Evolutionary conservation across 768 basidiomycete genomes (phyloP).

Genomic region (Kondoa subrosea): DNA sequence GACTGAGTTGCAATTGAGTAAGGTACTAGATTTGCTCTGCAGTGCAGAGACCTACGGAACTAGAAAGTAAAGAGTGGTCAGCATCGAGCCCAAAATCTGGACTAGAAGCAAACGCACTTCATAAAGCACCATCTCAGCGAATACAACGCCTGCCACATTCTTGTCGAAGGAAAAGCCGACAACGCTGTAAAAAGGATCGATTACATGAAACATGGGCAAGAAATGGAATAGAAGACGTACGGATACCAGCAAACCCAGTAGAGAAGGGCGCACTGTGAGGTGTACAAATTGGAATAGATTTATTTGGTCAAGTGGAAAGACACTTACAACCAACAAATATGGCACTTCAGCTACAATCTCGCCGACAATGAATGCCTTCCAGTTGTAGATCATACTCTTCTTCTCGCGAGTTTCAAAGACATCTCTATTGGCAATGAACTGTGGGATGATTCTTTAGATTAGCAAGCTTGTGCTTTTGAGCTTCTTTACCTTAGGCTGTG

Average conservation of each 20-base stretch:
- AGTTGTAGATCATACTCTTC: slow-evolving; percentile 49
- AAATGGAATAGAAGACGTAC: too few species aligned
- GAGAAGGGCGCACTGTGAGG: slow-evolving; percentile 39
- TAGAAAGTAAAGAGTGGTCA: too few species aligned
- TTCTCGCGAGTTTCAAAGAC: slow-evolving; percentile 54
- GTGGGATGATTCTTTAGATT: slow-evolving; percentile 38
- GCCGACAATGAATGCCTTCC: slow-evolving; percentile 33
- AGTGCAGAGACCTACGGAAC: too few species aligned
- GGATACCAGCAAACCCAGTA: slow-evolving; percentile 46
- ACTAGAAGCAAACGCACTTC: too few species aligned
- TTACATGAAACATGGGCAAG: too few species aligned
- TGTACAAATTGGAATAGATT: neutral
- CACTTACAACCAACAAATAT: slow-evolving; percentile 14
- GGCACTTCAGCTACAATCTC: slow-evolving; percentile 26
- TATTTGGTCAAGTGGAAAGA: neutral
- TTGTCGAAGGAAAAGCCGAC: slow-evolving; percentile 35
- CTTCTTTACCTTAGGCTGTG: neutral
- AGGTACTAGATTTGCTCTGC: too few species aligned
- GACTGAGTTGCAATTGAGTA: too few species aligned
- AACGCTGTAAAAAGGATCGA: too few species aligned
- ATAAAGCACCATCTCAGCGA: neutral
- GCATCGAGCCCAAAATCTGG: too few species aligned
- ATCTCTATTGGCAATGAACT: slow-evolving; percentile 44
- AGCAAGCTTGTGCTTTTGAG: too few species aligned
- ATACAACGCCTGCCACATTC: neutral